phyloP scores from a whole-genome alignment of 148 eudicot species.

The Rhododendron kiyosumense region DNA sequence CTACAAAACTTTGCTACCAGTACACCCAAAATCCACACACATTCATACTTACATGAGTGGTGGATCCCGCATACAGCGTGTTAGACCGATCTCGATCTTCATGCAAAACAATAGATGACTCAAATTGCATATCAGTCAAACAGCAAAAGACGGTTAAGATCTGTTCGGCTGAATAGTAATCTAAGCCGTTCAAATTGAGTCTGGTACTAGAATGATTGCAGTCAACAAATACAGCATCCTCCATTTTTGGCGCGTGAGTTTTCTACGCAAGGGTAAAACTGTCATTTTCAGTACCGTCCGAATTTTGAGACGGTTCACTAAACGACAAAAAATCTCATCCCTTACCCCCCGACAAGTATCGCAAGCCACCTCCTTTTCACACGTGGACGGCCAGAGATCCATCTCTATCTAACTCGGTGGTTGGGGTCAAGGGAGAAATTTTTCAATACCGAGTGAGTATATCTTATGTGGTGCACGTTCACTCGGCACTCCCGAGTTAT shows the following conservation, averaged over 20 bases:
- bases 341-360: neutral
- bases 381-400: neutral
- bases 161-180: fast-evolving
- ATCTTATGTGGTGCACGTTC: too few relatives aligned
- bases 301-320: neutral
- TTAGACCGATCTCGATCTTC: too few relatives aligned
- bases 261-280: neutral
- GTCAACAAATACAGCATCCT: neutral
- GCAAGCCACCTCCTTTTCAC: neutral
- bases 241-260: neutral
- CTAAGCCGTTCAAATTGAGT: too few relatives aligned
- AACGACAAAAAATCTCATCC: neutral
- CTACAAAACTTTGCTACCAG: too few relatives aligned
- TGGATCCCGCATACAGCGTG: too few relatives aligned
- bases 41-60: too few relatives aligned
- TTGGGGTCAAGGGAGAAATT: neutral
- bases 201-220: too few relatives aligned
- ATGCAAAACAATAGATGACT: too few relatives aligned
- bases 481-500: too few relatives aligned
- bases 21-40: too few relatives aligned
- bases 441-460: too few relatives aligned
- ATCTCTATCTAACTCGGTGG: neutral
- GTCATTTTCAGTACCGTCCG: neutral
- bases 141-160: fast-evolving
- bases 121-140: too few relatives aligned